Evolutionary conservation across 176 grass and related monocot genomes (phyloP), one percentile per base, ranked within the genome.

Genomic region (Elymus sibiricus): DNA sequence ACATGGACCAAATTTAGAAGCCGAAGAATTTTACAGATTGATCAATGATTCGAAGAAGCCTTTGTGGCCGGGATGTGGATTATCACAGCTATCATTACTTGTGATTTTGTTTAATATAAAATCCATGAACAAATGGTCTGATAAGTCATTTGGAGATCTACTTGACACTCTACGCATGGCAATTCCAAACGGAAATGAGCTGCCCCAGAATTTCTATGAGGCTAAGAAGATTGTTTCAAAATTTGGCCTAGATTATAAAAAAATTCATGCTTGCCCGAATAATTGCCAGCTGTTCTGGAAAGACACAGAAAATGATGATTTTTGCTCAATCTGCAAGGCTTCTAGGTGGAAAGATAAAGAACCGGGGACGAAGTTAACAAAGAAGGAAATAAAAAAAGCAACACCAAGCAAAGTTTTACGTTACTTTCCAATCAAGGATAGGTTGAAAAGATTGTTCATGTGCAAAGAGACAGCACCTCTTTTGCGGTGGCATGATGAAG

Each of bases 81-180:
- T 64, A 64, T 64, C 61, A 13, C 11, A 55, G 1, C 43, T 82
- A 70, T 55, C 64, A 38, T 35, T 70, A 25, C 44, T 55, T 55
- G 79, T 82, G 28, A 42, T 82, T 82, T 82, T 82, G 28, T 82
- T 82, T 24, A 82, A 82, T n/a, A 38, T 25, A 26, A 82, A 82
- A 24, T 82, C 79, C 19, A 53, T 81, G 43, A 49, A 69, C 7
- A 81, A 81, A 81, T 81, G 78, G 38, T 19, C 38, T 61, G 59
- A 61, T 6, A 61, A 61, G n/a, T 61, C 59, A 61, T 61, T 61
- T 64, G 61, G 61, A 28, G 40, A 49, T 81, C 12, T 49, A 67
- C 62, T 81, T 81, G 62, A 32, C 14, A 47, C 64, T 81, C 37
- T 63, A 4, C 77, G 7, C 1, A 46, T 73, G 22, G 70, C 71